Evolutionary conservation across 441 rosid genomes (phyloP).

Genomic region (Manihot esculenta): DNA sequence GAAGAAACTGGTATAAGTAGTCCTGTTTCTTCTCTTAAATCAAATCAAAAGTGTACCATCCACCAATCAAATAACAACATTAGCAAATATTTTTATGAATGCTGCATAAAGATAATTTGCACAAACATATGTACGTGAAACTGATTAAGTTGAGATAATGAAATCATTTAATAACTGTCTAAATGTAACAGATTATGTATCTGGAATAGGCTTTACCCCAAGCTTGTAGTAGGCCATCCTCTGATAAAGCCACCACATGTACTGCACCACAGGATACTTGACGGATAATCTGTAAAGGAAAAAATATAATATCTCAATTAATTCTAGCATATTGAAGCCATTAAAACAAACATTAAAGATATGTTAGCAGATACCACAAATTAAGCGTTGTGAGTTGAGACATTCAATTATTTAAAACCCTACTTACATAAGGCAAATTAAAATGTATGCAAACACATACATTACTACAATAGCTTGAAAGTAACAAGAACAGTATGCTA

Average conservation of each 20-base stretch:
- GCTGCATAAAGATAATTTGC: not conserved
- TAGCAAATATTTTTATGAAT: not conserved
- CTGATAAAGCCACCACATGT: slow-evolving; percentile 91
- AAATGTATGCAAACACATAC: not conserved
- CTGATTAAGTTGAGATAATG: slow-evolving; percentile 10
- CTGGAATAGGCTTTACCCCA: slow-evolving; percentile 59
- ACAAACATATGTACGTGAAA: slow-evolving; percentile 2
- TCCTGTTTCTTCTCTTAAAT: too few species aligned
- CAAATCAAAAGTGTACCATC: too few species aligned
- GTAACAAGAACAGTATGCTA: not conserved
- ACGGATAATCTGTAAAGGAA: slow-evolving; percentile 44
- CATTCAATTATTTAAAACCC: not conserved
- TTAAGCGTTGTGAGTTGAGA: not conserved
- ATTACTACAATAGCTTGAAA: not conserved
- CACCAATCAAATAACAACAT: not conserved
- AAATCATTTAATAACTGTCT: slow-evolving; percentile 1
- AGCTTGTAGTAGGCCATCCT: slow-evolving; percentile 81
- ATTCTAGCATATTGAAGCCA: not conserved
- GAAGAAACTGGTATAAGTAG: slow-evolving; percentile 20
- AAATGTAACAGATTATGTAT: slow-evolving; percentile 15
- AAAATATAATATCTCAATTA: not conserved
- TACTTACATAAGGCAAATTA: not conserved
- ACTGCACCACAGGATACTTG: slow-evolving; percentile 94
- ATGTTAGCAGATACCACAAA: not conserved
- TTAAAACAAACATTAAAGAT: not conserved